phyloP scores from a whole-genome alignment of 2,329 filamentous ascomycete genomes.

The Fusarium beomiforme region DNA sequence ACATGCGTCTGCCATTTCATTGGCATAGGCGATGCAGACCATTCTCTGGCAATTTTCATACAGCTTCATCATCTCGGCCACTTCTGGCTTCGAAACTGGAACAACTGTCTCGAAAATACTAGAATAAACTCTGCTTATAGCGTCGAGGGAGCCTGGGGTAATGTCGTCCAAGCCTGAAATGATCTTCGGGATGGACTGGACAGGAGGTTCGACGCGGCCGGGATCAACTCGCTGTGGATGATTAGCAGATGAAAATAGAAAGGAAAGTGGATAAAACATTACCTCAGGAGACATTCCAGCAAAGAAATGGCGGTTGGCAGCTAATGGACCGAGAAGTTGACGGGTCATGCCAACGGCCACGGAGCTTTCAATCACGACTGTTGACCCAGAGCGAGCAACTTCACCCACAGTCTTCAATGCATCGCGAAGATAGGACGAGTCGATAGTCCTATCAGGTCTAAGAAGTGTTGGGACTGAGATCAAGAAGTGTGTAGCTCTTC shows the following conservation, averaged over 20 bases:
- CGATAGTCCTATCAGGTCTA: slow-evolving; percentile 55
- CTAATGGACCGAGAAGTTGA: slow-evolving; percentile 57
- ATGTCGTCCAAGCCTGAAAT: slow-evolving; percentile 61
- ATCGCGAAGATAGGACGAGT: slow-evolving; percentile 56
- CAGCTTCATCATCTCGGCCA: slow-evolving; percentile 65
- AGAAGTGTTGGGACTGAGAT: slow-evolving; percentile 63
- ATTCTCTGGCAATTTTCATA: slow-evolving; percentile 67
- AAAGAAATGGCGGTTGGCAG: slow-evolving; percentile 50
- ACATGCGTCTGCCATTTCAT: slow-evolving; percentile 65
- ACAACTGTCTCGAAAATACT: slow-evolving; percentile 57
- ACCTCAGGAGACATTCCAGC: slow-evolving; percentile 59
- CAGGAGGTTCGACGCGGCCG: slow-evolving; percentile 54
- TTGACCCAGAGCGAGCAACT: slow-evolving; percentile 54
- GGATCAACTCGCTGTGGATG: slow-evolving; percentile 57
- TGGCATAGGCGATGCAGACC: slow-evolving; percentile 63
- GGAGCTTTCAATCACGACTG: slow-evolving; percentile 62
- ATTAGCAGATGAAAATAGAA: not conserved
- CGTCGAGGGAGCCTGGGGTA: slow-evolving; percentile 53
- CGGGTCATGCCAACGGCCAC: slow-evolving; percentile 65
- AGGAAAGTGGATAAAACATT: not conserved
- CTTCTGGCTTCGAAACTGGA: slow-evolving; percentile 60
- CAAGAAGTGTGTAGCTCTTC: slow-evolving; percentile 58
- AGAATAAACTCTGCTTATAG: slow-evolving; percentile 56
- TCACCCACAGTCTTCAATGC: slow-evolving; percentile 55
- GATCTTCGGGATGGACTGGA: slow-evolving; percentile 60